A percentile compares a stretch with the other conserved stretches of the same genome.
These are phyloP conservation scores for Blastobotrys raffinosifermentans DNA, from an alignment of 1,139 yeast species.

Conservation along the genomic window DNA sequence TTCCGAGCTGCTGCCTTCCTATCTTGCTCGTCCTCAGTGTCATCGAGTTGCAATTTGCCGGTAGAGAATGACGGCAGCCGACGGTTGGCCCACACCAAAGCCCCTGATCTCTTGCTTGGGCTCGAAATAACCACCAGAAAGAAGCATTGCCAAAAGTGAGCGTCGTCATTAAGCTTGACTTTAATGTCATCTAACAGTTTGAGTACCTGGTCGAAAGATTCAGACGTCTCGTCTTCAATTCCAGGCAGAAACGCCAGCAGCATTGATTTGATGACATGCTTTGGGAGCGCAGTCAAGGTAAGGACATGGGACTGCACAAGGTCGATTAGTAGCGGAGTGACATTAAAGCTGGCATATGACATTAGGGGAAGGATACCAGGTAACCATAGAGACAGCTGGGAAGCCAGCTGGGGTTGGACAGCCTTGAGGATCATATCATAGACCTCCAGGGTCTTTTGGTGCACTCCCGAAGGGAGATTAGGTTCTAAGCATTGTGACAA, in stretches of 20 bases:
- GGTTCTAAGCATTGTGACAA: conserved; percentile 64
- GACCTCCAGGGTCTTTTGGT: conserved; percentile 75
- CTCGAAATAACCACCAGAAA: conserved; percentile 71
- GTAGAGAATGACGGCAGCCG: conserved; percentile 52
- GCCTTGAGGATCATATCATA: conserved; percentile 65
- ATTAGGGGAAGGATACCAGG: conserved; percentile 85
- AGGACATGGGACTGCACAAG: conserved; percentile 54
- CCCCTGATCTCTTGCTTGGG: conserved; percentile 77
- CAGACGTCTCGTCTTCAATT: conserved; percentile 86
- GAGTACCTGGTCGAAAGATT: conserved; percentile 60
- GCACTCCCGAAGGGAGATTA: conserved; percentile 88
- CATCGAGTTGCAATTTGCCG: background rate
- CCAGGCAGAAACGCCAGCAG: conserved; percentile 77
- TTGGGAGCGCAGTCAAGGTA: conserved; percentile 43
- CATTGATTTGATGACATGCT: conserved; percentile 58
- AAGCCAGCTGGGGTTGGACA: conserved; percentile 29
- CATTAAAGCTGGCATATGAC: conserved; percentile 82
- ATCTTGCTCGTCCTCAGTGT: background rate
- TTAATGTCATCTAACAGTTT: conserved; percentile 57
- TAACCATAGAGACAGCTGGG: conserved; percentile 55
- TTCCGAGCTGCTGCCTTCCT: conserved; percentile 10
- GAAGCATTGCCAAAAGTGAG: conserved; percentile 80
- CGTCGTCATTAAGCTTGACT: conserved; percentile 54
- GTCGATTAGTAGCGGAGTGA: conserved; percentile 67
- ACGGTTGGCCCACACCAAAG: conserved; percentile 66